Conservation (phyloP, 164 flowering plant genomes). For the Nelumbo lutea region DNA sequence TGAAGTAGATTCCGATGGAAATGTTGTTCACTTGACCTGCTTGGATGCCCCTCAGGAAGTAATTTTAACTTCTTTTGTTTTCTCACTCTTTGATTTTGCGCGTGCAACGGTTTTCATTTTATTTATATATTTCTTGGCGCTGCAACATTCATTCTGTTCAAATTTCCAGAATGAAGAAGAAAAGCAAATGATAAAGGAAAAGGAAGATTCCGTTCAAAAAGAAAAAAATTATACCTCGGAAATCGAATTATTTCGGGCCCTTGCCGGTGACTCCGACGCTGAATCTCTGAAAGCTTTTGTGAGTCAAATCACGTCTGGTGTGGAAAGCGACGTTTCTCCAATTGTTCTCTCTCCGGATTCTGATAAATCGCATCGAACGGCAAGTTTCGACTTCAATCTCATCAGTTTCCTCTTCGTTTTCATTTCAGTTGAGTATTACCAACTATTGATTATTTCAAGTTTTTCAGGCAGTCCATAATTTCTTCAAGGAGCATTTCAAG, state of each 20-base stretch:
- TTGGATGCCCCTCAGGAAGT: conserved; percentile 77
- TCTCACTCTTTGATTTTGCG: background rate
- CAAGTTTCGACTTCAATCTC: conserved; percentile 32
- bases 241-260: conserved; percentile 59
- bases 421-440: background rate
- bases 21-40: conserved; percentile 70
- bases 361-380: conserved; percentile 86
- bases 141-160: conserved; percentile 5
- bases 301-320: conserved; percentile 39
- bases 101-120: background rate
- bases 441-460: conserved; percentile 4
- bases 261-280: conserved; percentile 67
- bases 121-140: background rate
- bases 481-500: conserved; percentile 70
- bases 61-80: background rate
- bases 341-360: conserved; percentile 73
- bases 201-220: conserved; percentile 25
- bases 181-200: conserved; percentile 13
- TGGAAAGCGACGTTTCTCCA: conserved; percentile 34
- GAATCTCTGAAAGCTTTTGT: conserved; percentile 47
- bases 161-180: conserved; percentile 32
- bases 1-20: conserved; percentile 86
- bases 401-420: background rate
- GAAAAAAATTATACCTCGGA: conserved; percentile 40
- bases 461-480: conserved; percentile 81